Evolutionary conservation across 1,284 basidiomycete genomes (phyloP).

Genomic region (Violaceomyces palustris): DNA sequence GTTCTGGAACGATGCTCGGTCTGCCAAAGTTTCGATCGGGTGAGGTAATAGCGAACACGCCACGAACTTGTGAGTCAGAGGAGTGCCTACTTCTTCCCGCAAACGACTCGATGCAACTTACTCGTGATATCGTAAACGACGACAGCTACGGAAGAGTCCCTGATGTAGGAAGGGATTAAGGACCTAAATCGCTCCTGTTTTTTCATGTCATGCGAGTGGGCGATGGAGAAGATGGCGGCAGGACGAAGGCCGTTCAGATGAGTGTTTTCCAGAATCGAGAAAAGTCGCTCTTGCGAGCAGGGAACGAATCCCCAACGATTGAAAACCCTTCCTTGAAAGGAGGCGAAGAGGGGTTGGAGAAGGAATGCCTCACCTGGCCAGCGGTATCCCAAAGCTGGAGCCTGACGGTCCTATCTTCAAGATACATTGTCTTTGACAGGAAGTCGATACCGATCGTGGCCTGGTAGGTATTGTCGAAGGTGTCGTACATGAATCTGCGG

Average conservation of each 20-base stretch:
- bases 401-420: slow-evolving; percentile 95
- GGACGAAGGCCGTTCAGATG: too few species aligned
- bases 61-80: too few species aligned
- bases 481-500: slow-evolving; percentile 95
- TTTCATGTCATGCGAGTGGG: too few species aligned
- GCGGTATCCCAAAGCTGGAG: slow-evolving; percentile 95
- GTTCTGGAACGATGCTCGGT: slow-evolving; percentile 91
- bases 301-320: too few species aligned
- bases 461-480: slow-evolving; percentile 99
- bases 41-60: too few species aligned
- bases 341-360: too few species aligned
- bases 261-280: too few species aligned
- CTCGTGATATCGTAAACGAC: slow-evolving; percentile 99
- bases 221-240: too few species aligned
- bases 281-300: too few species aligned
- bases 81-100: neutral
- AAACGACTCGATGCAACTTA: slow-evolving; percentile 60
- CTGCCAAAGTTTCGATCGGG: too few species aligned
- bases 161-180: slow-evolving; percentile 96
- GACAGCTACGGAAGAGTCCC: slow-evolving; percentile 95
- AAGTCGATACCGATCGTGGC: slow-evolving; percentile 99
- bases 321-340: too few species aligned
- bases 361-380: slow-evolving; percentile 77
- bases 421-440: slow-evolving; percentile 98
- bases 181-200: slow-evolving; percentile 95